Base-by-base conservation (phyloP, 2,329 filamentous ascomycete species). In the Xylaria sp. region DNA sequence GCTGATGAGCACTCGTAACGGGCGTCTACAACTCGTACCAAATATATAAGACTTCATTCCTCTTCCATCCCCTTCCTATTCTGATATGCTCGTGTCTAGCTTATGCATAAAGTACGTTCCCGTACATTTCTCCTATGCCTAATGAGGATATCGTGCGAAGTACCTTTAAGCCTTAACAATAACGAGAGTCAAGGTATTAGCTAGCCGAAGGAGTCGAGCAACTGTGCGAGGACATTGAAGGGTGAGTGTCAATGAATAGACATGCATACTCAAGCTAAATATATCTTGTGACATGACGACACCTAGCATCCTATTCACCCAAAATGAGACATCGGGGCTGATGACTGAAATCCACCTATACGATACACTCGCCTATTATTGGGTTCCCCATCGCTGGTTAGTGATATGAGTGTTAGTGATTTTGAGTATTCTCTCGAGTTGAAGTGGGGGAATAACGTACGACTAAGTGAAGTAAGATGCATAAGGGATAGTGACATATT, bases 391-490 rank as follows among this genome's bases (percentile, higher is more conserved):
- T 27, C 27, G n/a, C 59, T 67, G 6, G 5, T 5, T 29, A 15
- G 5, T 5, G 5, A 27, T 22, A 15, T 56, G 2, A 60, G 55
- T 15, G 22, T n/a, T 1, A n/a, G n/a, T 11, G 5, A 2, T 3
- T n/a, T 7, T 11, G 22, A 60, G 17, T 15, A 20, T n/a, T 36
- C 1, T 1, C n/a, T 15, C 1, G 25, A 10, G 11, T 3, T 7
- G 13, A 22, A 45, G 13, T 2, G 17, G 17, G 38, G 15, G 5
- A 27, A 42, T 20, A 42, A 59, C 65, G 36, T 47, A 64, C 65
- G 4, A 15, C 5, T 5, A 42, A 17, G 15, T 42, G 15, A 38
- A n/a, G 2, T 38, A 1, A 15, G 15, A 31, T 29, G 9, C 5
- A 2, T 2, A 36, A 36, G 29, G 9, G 22, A 54, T 17, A 10